Percentiles rank a stretch among this genome's conserved stretches.
phyloP scores from a whole-genome alignment of 2,329 filamentous ascomycete species.

The Aspergillus versicolor region DNA sequence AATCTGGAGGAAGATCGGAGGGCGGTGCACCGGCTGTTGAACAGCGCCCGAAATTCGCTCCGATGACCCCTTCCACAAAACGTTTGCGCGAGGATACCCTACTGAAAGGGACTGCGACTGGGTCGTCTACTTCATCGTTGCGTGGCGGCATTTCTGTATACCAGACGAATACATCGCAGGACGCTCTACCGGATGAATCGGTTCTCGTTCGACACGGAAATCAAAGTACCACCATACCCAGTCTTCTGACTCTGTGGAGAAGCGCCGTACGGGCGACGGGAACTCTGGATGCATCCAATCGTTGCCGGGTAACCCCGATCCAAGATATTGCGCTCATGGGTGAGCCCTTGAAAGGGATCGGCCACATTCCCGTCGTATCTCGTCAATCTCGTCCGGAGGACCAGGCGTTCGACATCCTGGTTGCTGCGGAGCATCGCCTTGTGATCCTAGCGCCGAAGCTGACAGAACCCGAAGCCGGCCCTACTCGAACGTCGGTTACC shows the following conservation, averaged over 20 bases:
- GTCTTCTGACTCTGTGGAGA: conserved; percentile 45
- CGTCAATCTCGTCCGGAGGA: conserved; percentile 24
- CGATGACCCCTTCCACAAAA: conserved; percentile 50
- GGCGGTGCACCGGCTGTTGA: conserved; percentile 25
- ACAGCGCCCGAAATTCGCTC: conserved; percentile 41
- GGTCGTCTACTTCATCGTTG: conserved; percentile 29
- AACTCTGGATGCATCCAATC: conserved; percentile 40
- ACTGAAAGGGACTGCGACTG: conserved; percentile 37
- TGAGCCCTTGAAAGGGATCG: conserved; percentile 40
- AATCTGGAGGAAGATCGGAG: conserved; percentile 22
- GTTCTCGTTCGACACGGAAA: conserved; percentile 45
- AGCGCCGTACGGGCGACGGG: conserved; percentile 38
- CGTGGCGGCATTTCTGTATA: conserved; percentile 44
- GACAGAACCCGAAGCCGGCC: conserved; percentile 24
- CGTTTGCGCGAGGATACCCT: conserved; percentile 46
- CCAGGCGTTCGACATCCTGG: conserved; percentile 38
- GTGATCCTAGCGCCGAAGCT: conserved; percentile 37
- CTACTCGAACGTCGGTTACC: conserved; percentile 13
- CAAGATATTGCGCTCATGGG: conserved; percentile 41
- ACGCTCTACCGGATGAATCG: conserved; percentile 43
- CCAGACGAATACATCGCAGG: conserved; percentile 35
- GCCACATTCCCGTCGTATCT: conserved; percentile 33
- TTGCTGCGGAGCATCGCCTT: conserved; percentile 42
- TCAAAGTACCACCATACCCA: conserved; percentile 43
- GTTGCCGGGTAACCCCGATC: conserved; percentile 39